Conservation (phyloP, 2,329 filamentous ascomycete species). For the Fusarium lyarnte region DNA sequence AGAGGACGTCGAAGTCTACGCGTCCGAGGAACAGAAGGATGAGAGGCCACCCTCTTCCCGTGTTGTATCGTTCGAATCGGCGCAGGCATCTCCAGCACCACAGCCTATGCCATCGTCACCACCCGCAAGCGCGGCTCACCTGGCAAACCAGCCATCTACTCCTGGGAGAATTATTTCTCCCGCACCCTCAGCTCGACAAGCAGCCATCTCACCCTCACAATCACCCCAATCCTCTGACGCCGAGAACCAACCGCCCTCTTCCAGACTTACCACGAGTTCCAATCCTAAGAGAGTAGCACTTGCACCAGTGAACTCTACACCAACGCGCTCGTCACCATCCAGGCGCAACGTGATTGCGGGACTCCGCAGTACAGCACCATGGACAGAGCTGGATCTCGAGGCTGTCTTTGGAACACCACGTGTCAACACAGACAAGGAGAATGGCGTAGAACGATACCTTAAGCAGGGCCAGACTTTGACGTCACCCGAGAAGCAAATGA, state of each 20-base stretch:
- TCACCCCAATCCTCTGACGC: conserved; percentile 82
- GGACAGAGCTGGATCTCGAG: conserved; percentile 82
- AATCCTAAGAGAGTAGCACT: conserved; percentile 59
- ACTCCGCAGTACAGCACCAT: conserved; percentile 68
- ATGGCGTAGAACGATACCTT: conserved; percentile 59
- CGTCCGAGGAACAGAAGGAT: conserved; percentile 18
- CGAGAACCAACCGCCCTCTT: conserved; percentile 81
- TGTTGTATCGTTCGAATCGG: conserved; percentile 34
- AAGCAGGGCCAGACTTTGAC: conserved; percentile 70
- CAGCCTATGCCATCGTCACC: conserved; percentile 31
- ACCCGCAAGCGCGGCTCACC: conserved; percentile 22
- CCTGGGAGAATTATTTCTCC: conserved; percentile 56
- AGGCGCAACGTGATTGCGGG: conserved; percentile 67
- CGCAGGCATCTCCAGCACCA: conserved; percentile 20
- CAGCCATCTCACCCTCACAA: conserved; percentile 68
- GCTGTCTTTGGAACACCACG: conserved; percentile 65
- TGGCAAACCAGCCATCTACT: conserved; percentile 52
- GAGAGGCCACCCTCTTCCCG: conserved; percentile 18
- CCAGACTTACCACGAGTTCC: conserved; percentile 62
- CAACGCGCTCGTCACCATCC: conserved; percentile 66
- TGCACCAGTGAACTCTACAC: conserved; percentile 57
- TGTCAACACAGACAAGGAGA: conserved; percentile 62
- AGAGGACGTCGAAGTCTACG: conserved; percentile 28
- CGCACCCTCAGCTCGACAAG: conserved; percentile 60
- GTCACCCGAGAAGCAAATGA: conserved; percentile 86